Percentiles rank a stretch among this genome's conserved stretches.
Conservation (phyloP, 306 rosid species). For the Cucumis cinereus region DNA sequence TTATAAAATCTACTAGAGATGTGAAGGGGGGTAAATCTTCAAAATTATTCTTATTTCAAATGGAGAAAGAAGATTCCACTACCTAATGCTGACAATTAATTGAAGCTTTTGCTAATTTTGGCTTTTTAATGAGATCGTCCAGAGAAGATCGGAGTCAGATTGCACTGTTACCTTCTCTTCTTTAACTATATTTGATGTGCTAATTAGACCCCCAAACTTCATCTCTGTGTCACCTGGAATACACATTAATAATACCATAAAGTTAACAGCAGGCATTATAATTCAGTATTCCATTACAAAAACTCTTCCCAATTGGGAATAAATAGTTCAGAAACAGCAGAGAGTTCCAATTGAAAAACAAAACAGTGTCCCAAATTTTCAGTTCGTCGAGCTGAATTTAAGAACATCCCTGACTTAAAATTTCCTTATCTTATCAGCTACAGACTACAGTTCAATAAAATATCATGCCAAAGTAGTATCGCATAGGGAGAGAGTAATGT, state of each 20-base stretch:
- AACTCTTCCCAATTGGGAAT: neutral
- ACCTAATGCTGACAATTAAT: neutral
- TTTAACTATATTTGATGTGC: slow-evolving; percentile 70
- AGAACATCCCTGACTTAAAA: neutral
- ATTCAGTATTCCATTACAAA: neutral
- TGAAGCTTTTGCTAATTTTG: neutral
- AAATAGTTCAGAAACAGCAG: neutral
- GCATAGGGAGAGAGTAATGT: neutral
- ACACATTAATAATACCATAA: slow-evolving; percentile 8
- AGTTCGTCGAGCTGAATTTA: neutral
- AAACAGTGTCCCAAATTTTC: neutral
- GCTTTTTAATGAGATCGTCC: slow-evolving; percentile 74
- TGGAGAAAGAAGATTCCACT: neutral
- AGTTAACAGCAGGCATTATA: neutral
- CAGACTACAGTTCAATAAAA: neutral
- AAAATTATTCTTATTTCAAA: neutral
- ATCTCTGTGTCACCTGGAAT: slow-evolving; percentile 58
- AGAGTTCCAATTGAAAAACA: neutral
- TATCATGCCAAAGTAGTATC: neutral
- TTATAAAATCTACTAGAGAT: neutral
- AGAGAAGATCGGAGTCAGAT: slow-evolving; percentile 88
- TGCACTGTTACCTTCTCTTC: slow-evolving; percentile 59
- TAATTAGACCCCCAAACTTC: slow-evolving; percentile 80
- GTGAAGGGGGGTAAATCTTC: neutral
- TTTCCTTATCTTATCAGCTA: neutral